These are phyloP conservation scores for Acanthamoeba rhysodes DNA, from an alignment of 208 protist genomes.

Conservation along the genomic window DNA sequence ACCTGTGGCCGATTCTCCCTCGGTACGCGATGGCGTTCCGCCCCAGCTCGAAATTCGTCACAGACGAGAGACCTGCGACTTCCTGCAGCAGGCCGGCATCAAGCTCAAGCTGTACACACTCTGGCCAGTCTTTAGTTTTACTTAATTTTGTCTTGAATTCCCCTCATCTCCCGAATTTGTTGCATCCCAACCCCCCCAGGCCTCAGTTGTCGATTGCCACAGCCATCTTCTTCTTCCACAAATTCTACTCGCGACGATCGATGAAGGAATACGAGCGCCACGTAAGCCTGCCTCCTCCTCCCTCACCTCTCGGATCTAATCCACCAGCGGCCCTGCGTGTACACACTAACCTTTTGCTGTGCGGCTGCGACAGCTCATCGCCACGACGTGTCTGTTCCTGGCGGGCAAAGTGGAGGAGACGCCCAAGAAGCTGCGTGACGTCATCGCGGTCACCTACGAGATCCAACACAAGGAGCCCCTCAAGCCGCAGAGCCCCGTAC, in stretches of 20 bases:
- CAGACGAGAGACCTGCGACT: conserved; percentile 40
- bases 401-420: conserved; percentile 93
- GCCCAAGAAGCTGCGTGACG: conserved; percentile 89
- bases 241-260: conserved; percentile 89
- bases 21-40: conserved; percentile 6
- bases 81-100: conserved; percentile 67
- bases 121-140: neutral
- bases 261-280: conserved; percentile 86
- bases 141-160: neutral
- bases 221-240: conserved; percentile 90
- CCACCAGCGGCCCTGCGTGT: neutral
- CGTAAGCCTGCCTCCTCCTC: conserved; percentile 74
- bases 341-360: no score
- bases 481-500: conserved; percentile 72
- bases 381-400: conserved; percentile 90
- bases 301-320: neutral
- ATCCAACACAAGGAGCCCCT: conserved; percentile 39
- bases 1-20: neutral
- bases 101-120: conserved; percentile 62
- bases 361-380: conserved; percentile 76
- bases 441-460: conserved; percentile 81
- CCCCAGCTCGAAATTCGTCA: conserved; percentile 21
- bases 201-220: conserved; percentile 92
- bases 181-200: neutral
- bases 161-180: neutral